phyloP scores from a whole-genome alignment of 2,329 filamentous ascomycete genomes.

The Ceratocystis alfenasii region DNA sequence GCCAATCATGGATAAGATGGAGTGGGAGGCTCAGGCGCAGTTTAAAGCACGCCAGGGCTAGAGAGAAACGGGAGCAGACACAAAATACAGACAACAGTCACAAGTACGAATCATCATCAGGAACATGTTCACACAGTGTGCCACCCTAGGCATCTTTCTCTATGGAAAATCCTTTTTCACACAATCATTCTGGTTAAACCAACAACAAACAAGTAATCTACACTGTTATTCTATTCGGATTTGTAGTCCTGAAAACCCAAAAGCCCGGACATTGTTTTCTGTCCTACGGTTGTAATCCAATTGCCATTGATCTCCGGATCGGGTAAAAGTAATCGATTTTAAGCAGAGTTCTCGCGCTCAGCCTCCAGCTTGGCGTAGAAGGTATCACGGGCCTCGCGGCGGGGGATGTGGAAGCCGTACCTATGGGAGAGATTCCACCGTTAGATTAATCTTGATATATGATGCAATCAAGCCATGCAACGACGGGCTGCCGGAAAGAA shows the following conservation, averaged over 20 bases:
- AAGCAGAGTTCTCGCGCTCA: slow-evolving; percentile 35
- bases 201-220: slow-evolving; percentile 4
- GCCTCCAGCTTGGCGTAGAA: slow-evolving; percentile 49
- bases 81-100: not conserved
- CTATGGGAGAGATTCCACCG: slow-evolving; percentile 28
- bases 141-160: not conserved
- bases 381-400: slow-evolving; percentile 46
- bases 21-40: slow-evolving; percentile 17
- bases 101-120: not conserved
- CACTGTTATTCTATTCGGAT: not conserved
- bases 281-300: not conserved
- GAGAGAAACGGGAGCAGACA: not conserved
- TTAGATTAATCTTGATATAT: not conserved
- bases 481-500: too few relatives aligned
- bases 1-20: slow-evolving; percentile 21
- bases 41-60: slow-evolving; percentile 13
- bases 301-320: not conserved
- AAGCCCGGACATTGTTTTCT: not conserved
- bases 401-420: slow-evolving; percentile 52
- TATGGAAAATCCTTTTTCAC: not conserved
- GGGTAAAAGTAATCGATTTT: slow-evolving; percentile 4
- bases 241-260: slow-evolving; percentile 2
- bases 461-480: not conserved
- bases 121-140: not conserved
- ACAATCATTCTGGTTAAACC: not conserved